Conservation (phyloP, 2,329 filamentous ascomycete genomes). For the Penicillium palitans region DNA sequence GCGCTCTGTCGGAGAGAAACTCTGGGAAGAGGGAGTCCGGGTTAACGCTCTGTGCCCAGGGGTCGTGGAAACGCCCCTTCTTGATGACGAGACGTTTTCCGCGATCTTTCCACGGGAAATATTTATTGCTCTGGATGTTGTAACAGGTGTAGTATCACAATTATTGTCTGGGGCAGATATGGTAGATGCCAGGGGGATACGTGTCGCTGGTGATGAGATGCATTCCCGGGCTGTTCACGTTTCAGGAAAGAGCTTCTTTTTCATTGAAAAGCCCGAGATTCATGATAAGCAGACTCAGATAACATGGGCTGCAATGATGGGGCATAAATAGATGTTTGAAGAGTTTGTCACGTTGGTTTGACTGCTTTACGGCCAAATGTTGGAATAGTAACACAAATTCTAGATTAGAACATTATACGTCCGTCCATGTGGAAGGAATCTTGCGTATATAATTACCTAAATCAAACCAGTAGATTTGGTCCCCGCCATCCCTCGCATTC, state of each 20-base stretch:
- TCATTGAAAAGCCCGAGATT: constrained; percentile 25
- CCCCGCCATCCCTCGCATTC: constrained; percentile 6
- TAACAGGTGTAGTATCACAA: constrained; percentile 7
- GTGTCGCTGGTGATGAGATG: constrained; percentile 19
- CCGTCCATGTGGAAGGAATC: not conserved
- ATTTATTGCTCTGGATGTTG: constrained; percentile 11
- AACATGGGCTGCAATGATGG: constrained; percentile 13
- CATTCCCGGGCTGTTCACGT: constrained; percentile 30
- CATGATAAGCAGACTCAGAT: constrained; percentile 19
- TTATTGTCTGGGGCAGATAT: constrained; percentile 11
- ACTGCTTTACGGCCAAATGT: too few relatives aligned
- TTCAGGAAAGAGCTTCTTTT: constrained; percentile 22
- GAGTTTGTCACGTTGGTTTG: not conserved
- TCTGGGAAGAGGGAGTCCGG: constrained; percentile 39
- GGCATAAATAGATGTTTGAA: not conserved
- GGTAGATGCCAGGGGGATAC: constrained; percentile 13
- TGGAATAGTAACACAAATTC: not conserved
- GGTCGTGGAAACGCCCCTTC: constrained; percentile 40
- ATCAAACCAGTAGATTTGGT: constrained; percentile 14
- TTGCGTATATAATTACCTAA: not conserved
- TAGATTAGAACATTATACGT: not conserved
- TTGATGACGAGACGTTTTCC: constrained; percentile 35
- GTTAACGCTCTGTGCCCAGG: constrained; percentile 35
- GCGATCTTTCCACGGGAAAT: constrained; percentile 33
- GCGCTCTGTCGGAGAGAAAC: constrained; percentile 36